Percentiles rank a stretch among this genome's conserved stretches.
These are phyloP conservation scores for Phytophthora pluvialis DNA, from an alignment of 352 stramenopile species.

Conservation along the genomic window DNA sequence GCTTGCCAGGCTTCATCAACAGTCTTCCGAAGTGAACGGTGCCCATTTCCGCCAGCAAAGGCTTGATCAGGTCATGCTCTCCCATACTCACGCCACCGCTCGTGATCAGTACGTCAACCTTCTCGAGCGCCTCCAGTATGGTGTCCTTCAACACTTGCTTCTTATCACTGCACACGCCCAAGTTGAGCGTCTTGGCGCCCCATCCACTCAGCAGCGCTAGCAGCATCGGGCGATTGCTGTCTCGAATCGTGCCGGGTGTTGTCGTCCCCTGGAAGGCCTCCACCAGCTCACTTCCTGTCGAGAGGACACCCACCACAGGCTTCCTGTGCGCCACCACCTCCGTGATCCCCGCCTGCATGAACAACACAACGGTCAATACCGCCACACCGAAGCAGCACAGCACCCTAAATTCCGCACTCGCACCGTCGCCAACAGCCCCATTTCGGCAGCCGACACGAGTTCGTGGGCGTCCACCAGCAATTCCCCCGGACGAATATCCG, in stretches of 20 bases:
- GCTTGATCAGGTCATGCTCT: conserved; percentile 95
- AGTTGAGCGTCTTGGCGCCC: conserved; percentile 55
- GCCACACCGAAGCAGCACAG: background rate
- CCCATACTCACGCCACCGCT: conserved; percentile 95
- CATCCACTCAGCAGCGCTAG: conserved; percentile 64
- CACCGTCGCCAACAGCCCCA: conserved; percentile 93
- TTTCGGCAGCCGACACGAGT: conserved; percentile 84
- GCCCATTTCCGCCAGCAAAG: conserved; percentile 85
- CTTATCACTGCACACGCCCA: conserved; percentile 81
- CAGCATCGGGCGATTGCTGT: conserved; percentile 96
- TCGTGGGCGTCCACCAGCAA: conserved; percentile 81
- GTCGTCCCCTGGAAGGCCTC: conserved; percentile 54
- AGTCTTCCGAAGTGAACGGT: conserved; percentile 95
- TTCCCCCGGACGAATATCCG: conserved; percentile 86
- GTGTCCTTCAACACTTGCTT: conserved; percentile 59
- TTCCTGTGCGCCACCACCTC: conserved; percentile 72
- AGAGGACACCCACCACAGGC: conserved; percentile 93
- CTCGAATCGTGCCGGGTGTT: conserved; percentile 88
- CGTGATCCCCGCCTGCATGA: conserved; percentile 66
- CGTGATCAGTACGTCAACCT: conserved; percentile 94
- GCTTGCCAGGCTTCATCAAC: conserved; percentile 98
- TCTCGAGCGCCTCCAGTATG: conserved; percentile 49
- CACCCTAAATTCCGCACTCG: conserved; percentile 3
- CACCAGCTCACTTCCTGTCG: conserved; percentile 95
- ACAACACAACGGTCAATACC: conserved; percentile 10